Base-by-base conservation (phyloP, 352 stramenopile species). In the Phytophthora syringae region DNA sequence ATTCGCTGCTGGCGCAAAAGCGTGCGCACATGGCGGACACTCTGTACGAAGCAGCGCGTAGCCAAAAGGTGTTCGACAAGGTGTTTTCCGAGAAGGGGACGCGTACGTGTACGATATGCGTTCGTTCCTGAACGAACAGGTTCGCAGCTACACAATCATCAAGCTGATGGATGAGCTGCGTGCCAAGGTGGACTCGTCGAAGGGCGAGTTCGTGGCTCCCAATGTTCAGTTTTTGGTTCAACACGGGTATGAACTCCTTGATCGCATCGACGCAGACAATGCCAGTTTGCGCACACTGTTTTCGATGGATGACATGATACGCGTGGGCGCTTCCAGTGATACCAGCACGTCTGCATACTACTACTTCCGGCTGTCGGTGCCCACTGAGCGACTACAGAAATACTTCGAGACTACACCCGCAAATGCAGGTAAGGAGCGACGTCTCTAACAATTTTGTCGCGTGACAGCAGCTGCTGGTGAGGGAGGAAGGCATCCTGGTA, bases 261-360 rank as follows among this genome's bases (percentile, higher is more conserved):
- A 95, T 64, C 79, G 89, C 20, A 70, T 95, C 51, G 88, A 95
- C 63, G 72, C 69, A 2, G 84, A 93, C 60, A 82, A 92, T 40
- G 44, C 80, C 18, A 83, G 76, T 34, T 55, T 90, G 15, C 85
- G 88, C 21, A 75, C 74, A 42, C 72, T 93, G 22, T 95, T 95
- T 51, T 85, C 83, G 0, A 94, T 95, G 84, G 88, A 95, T 61
- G 85, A 94, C 55, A 92, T 95, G 84, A 76, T 73, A 50, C 77
- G 82, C 58, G 67, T 92, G 65, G 70, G 62, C 0, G 61, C 67
- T 34, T 48, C 39, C n/a, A 25, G 42, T 32, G 49, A 76, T 36
- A 67, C 39, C 15, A 69, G 27, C 40, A 74, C 64, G 40, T 62
- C 60, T 9, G 69, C 60, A 0, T 73, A 88, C 55, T 88, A 89